Base-by-base conservation (phyloP, 108 stramenopile species). In the Cyclotella choctawhatcheeana region DNA sequence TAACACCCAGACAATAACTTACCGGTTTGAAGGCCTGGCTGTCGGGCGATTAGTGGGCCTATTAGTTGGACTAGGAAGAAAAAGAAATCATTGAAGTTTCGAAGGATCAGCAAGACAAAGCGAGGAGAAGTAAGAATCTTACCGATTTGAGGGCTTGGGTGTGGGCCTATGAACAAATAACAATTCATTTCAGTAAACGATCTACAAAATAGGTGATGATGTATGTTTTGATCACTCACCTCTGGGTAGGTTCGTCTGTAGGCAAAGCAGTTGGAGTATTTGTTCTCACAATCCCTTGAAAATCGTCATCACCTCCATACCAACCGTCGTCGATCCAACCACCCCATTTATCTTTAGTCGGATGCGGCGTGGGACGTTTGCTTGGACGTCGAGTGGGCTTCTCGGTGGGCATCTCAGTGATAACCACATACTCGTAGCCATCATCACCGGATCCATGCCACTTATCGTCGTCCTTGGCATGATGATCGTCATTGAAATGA, bases 361-460 rank as follows among this genome's bases (percentile, higher is more conserved):
- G n/a, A n/a, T n/a, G n/a, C n/a, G 18, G 44, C 16, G 44, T 45
- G 18, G 44, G 44, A 16, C 18, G 44, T 2, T 5, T n/a, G n/a
- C n/a, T n/a, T n/a, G n/a, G n/a, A n/a, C n/a, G n/a, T n/a, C n/a
- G n/a, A n/a, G n/a, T n/a, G 44, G 18, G 44, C 18, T 5, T 45
- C 44, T n/a, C n/a, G n/a, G 51, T 3, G 4, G 10, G 3, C 22
- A 22, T 10, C 1, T 52, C 51, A 10, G 20, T 52, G 51, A 18
- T 10, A 52, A 22, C 20, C n/a, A 22, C 12, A 12, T 12, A 6
- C 6, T 6, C 37, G 12, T 8, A 40, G 8, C 24, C 51, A 52
- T 22, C 51, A 52, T 22, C 21, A 24, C 51, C 51, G 10, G 51
- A 52, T 22, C 51, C 51, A 22, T 52, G 51, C 51, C 48, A 50